Evolutionary conservation across 805 yeast genomes (phyloP), one percentile per base, ranked within the genome.

Genomic region (Lipomyces chichibuensis): DNA sequence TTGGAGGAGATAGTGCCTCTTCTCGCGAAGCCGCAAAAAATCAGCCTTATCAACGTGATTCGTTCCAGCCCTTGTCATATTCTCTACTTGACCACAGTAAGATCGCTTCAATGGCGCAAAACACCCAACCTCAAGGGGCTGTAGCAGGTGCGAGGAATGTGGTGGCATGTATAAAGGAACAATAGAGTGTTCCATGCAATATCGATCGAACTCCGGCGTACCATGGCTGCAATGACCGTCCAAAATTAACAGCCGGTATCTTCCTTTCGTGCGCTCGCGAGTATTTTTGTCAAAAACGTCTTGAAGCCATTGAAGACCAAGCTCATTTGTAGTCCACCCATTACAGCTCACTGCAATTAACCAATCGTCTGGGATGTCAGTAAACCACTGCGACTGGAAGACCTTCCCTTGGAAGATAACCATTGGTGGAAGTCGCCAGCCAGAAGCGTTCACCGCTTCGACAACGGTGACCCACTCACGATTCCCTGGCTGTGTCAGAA

Each of bases 401-500:
- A 46, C 52, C 52, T 46, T 46, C 52, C 52, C 52, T 46, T 46
- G 52, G 52, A 46, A 46, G 3, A 46, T 46, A 46, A 46, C 17
- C 52, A 46, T 46, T 46, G 52, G 52, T 46, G 52, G 52, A 46
- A 46, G 52, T 46, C 52, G 52, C 52, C 52, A 46, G 52, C 52
- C 52, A 46, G 52, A 46, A 46, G 52, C 52, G 52, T 46, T 46
- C 52, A 46, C 52, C 52, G 52, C 2, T 46, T 46, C 52, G 52
- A n/a, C n/a, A n/a, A n/a, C n/a, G n/a, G n/a, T n/a, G n/a, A n/a
- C n/a, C n/a, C n/a, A n/a, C n/a, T n/a, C n/a, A n/a, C n/a, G n/a
- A n/a, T n/a, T n/a, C n/a, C n/a, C n/a, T n/a, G n/a, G n/a, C n/a
- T n/a, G n/a, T n/a, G n/a, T n/a, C n/a, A n/a, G n/a, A n/a, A n/a